Evolutionary conservation across 768 basidiomycete genomes (phyloP), one percentile per base, ranked within the genome.

Genomic region (Hericium alpestre): DNA sequence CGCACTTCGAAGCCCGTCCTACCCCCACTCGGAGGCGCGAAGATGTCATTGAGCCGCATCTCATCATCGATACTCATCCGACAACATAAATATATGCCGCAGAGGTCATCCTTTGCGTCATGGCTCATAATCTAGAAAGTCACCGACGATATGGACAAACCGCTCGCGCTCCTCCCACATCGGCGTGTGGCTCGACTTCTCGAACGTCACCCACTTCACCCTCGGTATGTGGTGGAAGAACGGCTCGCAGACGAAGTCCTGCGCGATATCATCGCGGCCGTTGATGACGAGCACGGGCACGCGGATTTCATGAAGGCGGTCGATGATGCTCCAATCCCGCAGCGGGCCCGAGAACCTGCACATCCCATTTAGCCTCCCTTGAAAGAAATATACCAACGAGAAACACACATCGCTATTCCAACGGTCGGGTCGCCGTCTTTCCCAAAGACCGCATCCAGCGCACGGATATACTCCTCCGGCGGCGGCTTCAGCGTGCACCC

Each of bases 261-360:
- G 69, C 9, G 71, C 67, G 15, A 72, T 69, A 60, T 80, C 78
- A 46, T 70, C 64, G 2, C 63, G 61, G 10, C 77, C 77, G 56
- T 76, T 77, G 51, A 76, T 57, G 10, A 71, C 53, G 23, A 72
- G 58, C 4, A 68, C 69, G 18, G 67, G 66, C 11, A 64, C 65
- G 37, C 75, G 54, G 25, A 81, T 75, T 3, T 67, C 71, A 58
- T 72, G 67, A 11, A 80, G 65, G 12, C 73, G 68, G 41, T 75
- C 72, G n/a, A 78, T 63, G 52, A 79, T 73, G 11, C 71, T 66
- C 80, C 80, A 83, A 1, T 70, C 61, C 60, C 74, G 74, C 43
- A 81, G 57, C 0, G 73, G 65, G 0, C 75, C 75, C 8, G 71
- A 66, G n/a, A 73, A 69, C 43, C 65, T 64, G 60, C 27, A 22